phyloP scores from a whole-genome alignment of 2,329 filamentous ascomycete genomes.

The Colletotrichum acutatum region DNA sequence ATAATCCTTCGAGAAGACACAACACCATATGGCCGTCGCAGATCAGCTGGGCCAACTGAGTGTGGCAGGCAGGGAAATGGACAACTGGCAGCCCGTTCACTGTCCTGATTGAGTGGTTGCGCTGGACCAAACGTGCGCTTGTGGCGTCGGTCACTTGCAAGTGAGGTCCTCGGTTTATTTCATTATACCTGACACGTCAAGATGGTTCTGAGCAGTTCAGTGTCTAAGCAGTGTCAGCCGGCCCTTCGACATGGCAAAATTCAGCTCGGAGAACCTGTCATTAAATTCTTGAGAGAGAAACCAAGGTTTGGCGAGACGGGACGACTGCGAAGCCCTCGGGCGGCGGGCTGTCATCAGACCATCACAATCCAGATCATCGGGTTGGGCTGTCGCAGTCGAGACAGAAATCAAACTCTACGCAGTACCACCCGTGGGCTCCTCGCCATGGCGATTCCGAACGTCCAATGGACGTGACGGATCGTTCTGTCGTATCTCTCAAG shows the following conservation, averaged over 20 bases:
- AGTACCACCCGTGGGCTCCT: neutral
- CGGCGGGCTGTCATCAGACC: slow-evolving; percentile 1
- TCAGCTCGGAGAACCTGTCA: neutral
- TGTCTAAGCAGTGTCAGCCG: neutral
- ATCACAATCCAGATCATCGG: slow-evolving; percentile 27
- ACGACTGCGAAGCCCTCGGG: neutral
- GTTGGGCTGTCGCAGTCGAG: slow-evolving; percentile 6
- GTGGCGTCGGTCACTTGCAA: slow-evolving; percentile 11
- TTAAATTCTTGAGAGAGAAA: neutral
- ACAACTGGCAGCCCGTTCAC: neutral
- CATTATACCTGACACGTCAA: neutral
- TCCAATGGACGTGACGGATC: slow-evolving; percentile 10
- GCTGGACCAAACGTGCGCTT: slow-evolving; percentile 16
- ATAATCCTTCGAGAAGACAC: neutral
- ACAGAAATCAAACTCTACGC: slow-evolving; percentile 10
- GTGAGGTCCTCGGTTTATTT: slow-evolving; percentile 3
- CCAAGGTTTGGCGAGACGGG: slow-evolving; percentile 15
- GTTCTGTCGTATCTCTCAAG: slow-evolving; percentile 2
- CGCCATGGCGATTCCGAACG: neutral
- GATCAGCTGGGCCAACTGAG: neutral
- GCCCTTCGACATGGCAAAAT: neutral
- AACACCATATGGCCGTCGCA: neutral
- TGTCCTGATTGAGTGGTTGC: neutral
- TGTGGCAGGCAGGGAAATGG: neutral
- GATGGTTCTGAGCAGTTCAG: neutral